Base-by-base conservation (phyloP, 2,329 filamentous ascomycete species). In the Aureobasidium sp. region DNA sequence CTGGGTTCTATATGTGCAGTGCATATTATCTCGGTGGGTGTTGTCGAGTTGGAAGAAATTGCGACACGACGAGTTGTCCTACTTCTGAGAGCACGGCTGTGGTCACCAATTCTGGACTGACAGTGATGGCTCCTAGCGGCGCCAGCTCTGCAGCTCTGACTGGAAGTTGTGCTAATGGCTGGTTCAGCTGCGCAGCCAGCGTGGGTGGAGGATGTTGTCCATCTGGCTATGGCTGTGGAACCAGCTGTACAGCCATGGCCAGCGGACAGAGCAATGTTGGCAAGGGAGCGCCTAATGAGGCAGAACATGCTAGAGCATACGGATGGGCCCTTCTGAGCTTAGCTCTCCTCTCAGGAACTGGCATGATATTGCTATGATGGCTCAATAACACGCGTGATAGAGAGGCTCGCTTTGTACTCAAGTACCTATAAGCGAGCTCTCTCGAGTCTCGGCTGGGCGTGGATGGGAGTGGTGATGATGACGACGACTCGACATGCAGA, bases 1-100 rank as follows among this genome's bases (percentile, higher is more conserved):
- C 87, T 0, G 92, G 92, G 2, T 97, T 92, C 78, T 97, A 97
- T 74, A 87, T 90, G 56, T 97, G 93, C 74, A 84, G 87, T 2
- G 93, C 93, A 1, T 85, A 86, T 63, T 90, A 92, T 63, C 78
- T 82, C 1, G 91, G 89, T 15, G 91, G 91, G 22, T 97, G 93
- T 77, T 97, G 93, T 76, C 88, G 89, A 62, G 91, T 90, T 0
- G 92, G 91, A 1, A 85, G 92, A 22, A 83, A 96, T 75, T 97
- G 93, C 75, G 84, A 88, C 63, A 88, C 86, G 0, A 89, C 88
- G 0, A 89, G 87, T 7, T 97, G 93, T 69, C 89, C 90, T 0
- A 75, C 83, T 0, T 76, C 79, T 0, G 72, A 79, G 9, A 81
- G 77, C 1, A 88, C 85, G 0, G 88, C 86, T 0, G 83, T 91